Conservation (phyloP, 2,329 filamentous ascomycete species). For the Paraconiothyrium brasiliense region DNA sequence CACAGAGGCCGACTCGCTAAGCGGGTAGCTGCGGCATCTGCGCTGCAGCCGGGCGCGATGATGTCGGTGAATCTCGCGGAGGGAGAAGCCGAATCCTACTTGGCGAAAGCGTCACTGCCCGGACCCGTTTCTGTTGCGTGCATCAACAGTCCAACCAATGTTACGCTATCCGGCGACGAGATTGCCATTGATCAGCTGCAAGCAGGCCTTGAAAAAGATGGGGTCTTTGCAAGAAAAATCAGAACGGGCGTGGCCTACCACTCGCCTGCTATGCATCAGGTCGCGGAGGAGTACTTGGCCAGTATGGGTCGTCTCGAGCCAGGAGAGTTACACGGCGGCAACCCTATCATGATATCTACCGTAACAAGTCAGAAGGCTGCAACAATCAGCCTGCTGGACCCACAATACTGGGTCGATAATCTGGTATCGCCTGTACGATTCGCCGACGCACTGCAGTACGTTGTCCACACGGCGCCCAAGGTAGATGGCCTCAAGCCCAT, state of each 20-base stretch:
- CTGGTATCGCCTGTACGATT: constrained; percentile 49
- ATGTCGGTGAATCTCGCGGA: too few species aligned
- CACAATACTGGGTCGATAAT: constrained; percentile 48
- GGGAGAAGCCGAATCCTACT: too few species aligned
- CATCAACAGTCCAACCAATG: constrained; percentile 9
- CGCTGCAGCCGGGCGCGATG: too few species aligned
- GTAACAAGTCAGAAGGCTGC: background rate
- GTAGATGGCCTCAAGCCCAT: too few species aligned
- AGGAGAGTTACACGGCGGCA: background rate
- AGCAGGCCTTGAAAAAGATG: constrained; percentile 42
- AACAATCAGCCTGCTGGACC: background rate
- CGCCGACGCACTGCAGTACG: constrained; percentile 19
- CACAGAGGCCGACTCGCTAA: too few species aligned
- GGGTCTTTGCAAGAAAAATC: constrained; percentile 50
- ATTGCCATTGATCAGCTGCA: constrained; percentile 47
- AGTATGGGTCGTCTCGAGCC: background rate
- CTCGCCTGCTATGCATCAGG: constrained; percentile 51
- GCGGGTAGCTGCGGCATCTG: too few species aligned
- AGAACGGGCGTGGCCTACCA: constrained; percentile 56
- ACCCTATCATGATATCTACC: constrained; percentile 8
- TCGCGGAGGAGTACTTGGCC: background rate
- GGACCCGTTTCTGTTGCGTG: background rate
- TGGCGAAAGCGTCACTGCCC: too few species aligned
- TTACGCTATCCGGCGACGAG: constrained; percentile 56
- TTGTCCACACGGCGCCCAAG: too few species aligned